Base-by-base conservation (phyloP, 352 stramenopile species). In the Elongisporangium prolatum region DNA sequence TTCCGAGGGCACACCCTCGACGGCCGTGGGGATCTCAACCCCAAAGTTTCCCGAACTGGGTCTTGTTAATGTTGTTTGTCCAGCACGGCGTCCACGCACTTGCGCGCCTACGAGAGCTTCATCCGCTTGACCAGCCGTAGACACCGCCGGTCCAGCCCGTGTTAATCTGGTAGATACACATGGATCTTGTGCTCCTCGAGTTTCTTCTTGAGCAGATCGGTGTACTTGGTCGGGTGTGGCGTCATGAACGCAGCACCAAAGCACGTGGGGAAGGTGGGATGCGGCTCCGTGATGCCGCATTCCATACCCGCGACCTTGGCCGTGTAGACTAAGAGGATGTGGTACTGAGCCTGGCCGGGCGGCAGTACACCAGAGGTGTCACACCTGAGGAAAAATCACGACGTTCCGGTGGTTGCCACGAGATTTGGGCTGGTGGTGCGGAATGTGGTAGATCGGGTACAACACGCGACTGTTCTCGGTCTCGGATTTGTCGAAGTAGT, bases 111-210 rank as follows among this genome's bases (percentile, higher is more conserved):
- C 69, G 75, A 65, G 65, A 99, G 97, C 61, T 90, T 96, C 96
- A 99, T 99, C 72, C 97, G 92, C 72, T 98, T 88, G 61, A 96
- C 97, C 47, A 98, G 57, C 95, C 95, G 72, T 98, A 98, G 57
- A 91, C 82, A 57, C 96, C 96, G 54, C 96, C 96, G 44, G 86
- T 93, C 95, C 96, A 98, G 67, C 96, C 96, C 40, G 90, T 98
- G 83, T 99, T 98, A 61, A 99, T 91, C n/a, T n/a, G n/a, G n/a
- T n/a, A 83, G 57, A 61, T 69, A 83, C 21, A 80, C 73, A 21
- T 74, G 54, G 50, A 68, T 83, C 52, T 70, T 64, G 64, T 83
- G 73, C 37, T 72, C 54, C 52, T 79, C 51, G 18, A 83, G 69
- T 68, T 83, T 83, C 67, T 74, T 77, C 73, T 83, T 79, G 65